Evolutionary conservation across 2,329 filamentous ascomycete species (phyloP).

Genomic region (Verticillium dahliae): DNA sequence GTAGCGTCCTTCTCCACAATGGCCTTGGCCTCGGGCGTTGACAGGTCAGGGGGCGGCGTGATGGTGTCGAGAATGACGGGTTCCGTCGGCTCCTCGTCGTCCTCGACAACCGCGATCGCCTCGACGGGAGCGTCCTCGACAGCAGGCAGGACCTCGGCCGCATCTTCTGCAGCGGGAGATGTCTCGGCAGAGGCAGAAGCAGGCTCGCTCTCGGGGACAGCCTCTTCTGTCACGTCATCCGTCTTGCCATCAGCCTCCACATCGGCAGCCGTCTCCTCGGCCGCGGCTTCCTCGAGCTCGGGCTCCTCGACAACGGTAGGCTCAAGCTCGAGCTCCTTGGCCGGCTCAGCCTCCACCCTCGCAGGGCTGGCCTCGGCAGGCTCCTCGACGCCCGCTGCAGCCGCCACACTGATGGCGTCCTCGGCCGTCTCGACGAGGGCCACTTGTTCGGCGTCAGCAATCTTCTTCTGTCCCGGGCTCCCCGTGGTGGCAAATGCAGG

Average conservation of each 20-base stretch:
- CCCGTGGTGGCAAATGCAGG: constrained; percentile 2
- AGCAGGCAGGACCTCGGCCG: not conserved
- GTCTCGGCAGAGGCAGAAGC: not conserved
- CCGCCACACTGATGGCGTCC: constrained; percentile 8
- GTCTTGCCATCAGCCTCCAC: not conserved
- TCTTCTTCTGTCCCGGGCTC: constrained; percentile 6
- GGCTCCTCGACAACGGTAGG: not conserved
- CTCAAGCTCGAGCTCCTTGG: not conserved
- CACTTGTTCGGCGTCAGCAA: not conserved
- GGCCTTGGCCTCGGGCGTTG: not conserved
- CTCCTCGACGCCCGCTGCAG: not conserved
- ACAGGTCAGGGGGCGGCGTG: not conserved
- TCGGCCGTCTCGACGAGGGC: not conserved
- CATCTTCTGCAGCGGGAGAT: not conserved
- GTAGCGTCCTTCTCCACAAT: not conserved
- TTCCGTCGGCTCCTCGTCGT: not conserved
- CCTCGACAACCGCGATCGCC: not conserved
- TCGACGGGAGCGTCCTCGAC: not conserved
- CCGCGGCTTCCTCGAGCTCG: not conserved
- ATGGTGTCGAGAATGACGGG: not conserved
- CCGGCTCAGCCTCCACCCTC: not conserved
- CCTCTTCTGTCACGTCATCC: not conserved
- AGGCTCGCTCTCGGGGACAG: not conserved
- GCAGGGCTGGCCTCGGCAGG: not conserved
- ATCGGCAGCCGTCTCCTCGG: not conserved